Conservation (phyloP, 2,329 filamentous ascomycete genomes). For the Alternaria viburni region DNA sequence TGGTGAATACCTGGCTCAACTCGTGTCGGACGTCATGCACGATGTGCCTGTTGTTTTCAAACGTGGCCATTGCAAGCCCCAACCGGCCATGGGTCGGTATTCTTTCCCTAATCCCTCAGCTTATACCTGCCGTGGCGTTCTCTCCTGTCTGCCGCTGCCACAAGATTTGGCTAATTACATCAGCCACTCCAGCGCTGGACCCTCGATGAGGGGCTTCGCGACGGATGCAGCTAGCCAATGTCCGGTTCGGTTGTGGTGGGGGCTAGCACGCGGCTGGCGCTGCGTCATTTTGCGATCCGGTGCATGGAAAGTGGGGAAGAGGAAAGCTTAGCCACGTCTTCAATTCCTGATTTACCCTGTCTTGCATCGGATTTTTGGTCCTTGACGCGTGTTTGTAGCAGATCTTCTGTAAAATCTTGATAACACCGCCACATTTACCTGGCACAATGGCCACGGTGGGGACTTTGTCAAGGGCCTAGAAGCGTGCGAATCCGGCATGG, state of each 20-base stretch:
- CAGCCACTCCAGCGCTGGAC: constrained; percentile 15
- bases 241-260: constrained; percentile 16
- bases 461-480: constrained; percentile 22
- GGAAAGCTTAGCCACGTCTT: constrained; percentile 31
- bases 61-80: constrained; percentile 1
- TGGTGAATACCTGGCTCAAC: constrained; percentile 9
- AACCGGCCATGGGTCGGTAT: constrained; percentile 9
- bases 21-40: constrained; percentile 19
- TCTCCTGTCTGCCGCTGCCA: constrained; percentile 16
- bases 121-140: constrained; percentile 8
- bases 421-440: constrained; percentile 26
- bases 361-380: constrained; percentile 8
- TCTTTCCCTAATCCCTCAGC: constrained; percentile 2
- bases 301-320: constrained; percentile 28
- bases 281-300: constrained; percentile 35
- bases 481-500: constrained; percentile 10
- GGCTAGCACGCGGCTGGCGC: constrained; percentile 20
- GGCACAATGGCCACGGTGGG: constrained; percentile 6
- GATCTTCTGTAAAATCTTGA: constrained; percentile 1
- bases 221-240: constrained; percentile 13
- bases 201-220: constrained; percentile 1
- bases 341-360: constrained; percentile 28
- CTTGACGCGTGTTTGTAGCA: constrained; percentile 7
- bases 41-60: not conserved
- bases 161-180: constrained; percentile 20